These are phyloP conservation scores for Aspergillus panamensis DNA, from an alignment of 495 filamentous ascomycete genomes.

Conservation along the genomic window DNA sequence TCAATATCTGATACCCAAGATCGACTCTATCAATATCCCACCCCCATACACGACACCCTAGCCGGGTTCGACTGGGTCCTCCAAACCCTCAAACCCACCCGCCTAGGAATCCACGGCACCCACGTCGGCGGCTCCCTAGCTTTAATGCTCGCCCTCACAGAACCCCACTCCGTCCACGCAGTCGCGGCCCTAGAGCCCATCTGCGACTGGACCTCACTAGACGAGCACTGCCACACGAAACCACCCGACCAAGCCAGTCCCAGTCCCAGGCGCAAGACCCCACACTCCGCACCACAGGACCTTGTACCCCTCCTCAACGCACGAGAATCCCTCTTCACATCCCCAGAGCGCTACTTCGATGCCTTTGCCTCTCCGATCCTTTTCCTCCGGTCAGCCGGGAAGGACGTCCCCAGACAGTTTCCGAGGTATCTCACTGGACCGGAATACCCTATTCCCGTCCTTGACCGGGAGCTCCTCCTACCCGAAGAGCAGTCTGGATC, in stretches of 20 bases:
- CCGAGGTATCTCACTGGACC: constrained; percentile 36
- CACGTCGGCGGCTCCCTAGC: constrained; percentile 55
- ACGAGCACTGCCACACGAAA: constrained; percentile 31
- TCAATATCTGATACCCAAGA: background rate
- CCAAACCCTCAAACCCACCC: constrained; percentile 26
- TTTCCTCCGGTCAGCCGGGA: constrained; percentile 52
- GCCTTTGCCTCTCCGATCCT: constrained; percentile 57
- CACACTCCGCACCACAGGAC: constrained; percentile 28
- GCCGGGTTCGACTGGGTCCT: constrained; percentile 41
- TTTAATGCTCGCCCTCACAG: constrained; percentile 56
- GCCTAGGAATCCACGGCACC: constrained; percentile 49
- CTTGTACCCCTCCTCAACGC: constrained; percentile 38
- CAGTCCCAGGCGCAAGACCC: background rate
- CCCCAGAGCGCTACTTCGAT: constrained; percentile 51
- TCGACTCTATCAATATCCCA: constrained; percentile 32
- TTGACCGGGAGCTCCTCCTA: background rate
- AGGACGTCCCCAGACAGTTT: constrained; percentile 34
- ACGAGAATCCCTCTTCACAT: constrained; percentile 42
- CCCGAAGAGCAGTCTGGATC: too few species aligned
- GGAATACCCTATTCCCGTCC: constrained; percentile 35
- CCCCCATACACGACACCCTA: constrained; percentile 43
- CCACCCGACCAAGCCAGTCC: background rate
- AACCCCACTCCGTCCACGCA: constrained; percentile 42
- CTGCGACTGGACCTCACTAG: constrained; percentile 42
- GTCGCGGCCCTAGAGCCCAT: constrained; percentile 36